Base-by-base conservation (phyloP, 192 early-diverging fungal species). In the Coemansia sp. region DNA sequence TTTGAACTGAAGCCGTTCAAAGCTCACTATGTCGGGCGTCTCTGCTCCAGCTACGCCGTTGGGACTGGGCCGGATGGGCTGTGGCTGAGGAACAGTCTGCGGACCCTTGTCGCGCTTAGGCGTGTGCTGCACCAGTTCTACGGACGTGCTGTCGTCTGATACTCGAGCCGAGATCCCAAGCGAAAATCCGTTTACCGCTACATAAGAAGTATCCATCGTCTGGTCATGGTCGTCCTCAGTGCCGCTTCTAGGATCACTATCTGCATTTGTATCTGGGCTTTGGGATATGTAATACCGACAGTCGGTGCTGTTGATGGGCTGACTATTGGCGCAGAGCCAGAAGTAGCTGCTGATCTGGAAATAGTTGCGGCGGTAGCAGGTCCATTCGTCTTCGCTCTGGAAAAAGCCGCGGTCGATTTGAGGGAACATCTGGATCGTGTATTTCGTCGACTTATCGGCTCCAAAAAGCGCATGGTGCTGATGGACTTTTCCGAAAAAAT, bases 1-100 rank as follows among this genome's bases (percentile, higher is more conserved):
- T 66, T 97, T 97, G 87, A 98, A 98, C 81, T 98, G 96, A 36
- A 98, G 83, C 34, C 96, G 85, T 58, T 98, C 94, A 70, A 93
- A 98, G 42, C 91, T 90, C 9, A 87, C 86, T 0, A 85, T 79
- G 27, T 81, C 75, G 36, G 79, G 58, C 24, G 69, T 45, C 32
- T 49, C 61, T n/a, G 62, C 27, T 7, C 72, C 71, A 22, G 62
- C 57, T 23, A 67, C 39, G 77, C 71, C 87, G 47, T 82, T 23
- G 1, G 39, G 6, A 27, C 34, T 86, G n/a, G 85, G 72, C 19
- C 82, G 68, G 46, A 87, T 77, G 0, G 85, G 68, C 62, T 82
- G 85, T 23, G 80, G 78, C n/a, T 68, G 69, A 57, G 85, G 90
- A 53, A 81, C 85, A 7, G 86, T 88, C 67, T 94, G 93, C 13